phyloP scores from a whole-genome alignment of 2,329 filamentous ascomycete species.

The Zalaria sp. region DNA sequence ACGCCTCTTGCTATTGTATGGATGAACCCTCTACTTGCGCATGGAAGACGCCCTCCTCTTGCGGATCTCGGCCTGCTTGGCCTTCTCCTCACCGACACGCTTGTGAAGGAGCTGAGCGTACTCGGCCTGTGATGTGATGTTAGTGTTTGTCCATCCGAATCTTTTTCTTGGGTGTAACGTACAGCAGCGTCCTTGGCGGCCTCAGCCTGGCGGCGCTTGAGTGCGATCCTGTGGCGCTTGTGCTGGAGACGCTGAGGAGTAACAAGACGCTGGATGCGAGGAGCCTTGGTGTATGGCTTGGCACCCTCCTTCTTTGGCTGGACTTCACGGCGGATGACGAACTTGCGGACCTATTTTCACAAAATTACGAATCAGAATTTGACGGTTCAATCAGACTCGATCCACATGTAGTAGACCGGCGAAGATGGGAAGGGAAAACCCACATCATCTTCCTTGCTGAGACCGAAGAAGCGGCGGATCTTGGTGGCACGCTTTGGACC shows the following conservation, averaged over 20 bases:
- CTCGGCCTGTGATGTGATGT: conserved; percentile 56
- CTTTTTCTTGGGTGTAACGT: conserved; percentile 32
- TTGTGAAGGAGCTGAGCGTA: conserved; percentile 93
- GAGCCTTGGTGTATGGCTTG: conserved; percentile 98
- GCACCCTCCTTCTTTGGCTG: conserved; percentile 96
- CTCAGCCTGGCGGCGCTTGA: conserved; percentile 97
- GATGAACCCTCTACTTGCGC: conserved; percentile 48
- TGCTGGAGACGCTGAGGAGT: conserved; percentile 99
- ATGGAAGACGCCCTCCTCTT: conserved; percentile 96
- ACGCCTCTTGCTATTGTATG: background rate
- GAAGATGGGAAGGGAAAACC: conserved; percentile 53
- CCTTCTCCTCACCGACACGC: conserved; percentile 93
- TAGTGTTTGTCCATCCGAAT: conserved; percentile 14
- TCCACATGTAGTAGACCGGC: conserved; percentile 33
- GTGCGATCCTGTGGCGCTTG: conserved; percentile 95
- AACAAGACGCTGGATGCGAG: conserved; percentile 98
- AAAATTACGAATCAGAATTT: conserved; percentile 13
- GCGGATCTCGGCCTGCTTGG: conserved; percentile 81
- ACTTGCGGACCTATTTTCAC: conserved; percentile 76
- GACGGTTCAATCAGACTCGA: conserved; percentile 28
- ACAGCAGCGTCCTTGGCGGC: conserved; percentile 98
- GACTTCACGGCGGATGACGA: conserved; percentile 98
- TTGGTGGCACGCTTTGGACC: conserved; percentile 99
- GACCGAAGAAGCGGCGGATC: conserved; percentile 98
- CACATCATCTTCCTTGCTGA: conserved; percentile 99